These are phyloP conservation scores for Backusella tuberculispora DNA, from an alignment of 192 early-diverging fungal species.

Conservation along the genomic window DNA sequence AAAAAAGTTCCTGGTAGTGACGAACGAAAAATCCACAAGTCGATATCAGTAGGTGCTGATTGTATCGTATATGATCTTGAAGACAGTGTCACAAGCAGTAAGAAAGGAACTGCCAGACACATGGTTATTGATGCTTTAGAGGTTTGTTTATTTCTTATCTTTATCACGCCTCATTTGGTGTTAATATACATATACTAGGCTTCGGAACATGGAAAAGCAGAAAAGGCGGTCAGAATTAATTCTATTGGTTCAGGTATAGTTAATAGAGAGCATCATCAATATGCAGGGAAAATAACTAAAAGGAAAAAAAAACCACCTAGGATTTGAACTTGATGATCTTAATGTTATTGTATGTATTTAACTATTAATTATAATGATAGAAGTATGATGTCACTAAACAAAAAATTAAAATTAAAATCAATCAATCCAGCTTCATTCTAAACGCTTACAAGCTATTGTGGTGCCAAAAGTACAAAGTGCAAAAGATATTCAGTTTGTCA, in stretches of 20 bases:
- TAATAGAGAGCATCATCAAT: not conserved
- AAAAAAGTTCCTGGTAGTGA: constrained; percentile 80
- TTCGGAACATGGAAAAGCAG: constrained; percentile 67
- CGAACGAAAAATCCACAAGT: constrained; percentile 84
- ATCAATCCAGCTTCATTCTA: constrained; percentile 60
- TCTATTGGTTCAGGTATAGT: constrained; percentile 68
- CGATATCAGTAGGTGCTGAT: constrained; percentile 70
- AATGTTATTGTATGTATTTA: constrained; percentile 64
- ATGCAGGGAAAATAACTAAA: not conserved
- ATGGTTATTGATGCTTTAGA: constrained; percentile 73
- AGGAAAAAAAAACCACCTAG: constrained; percentile 25
- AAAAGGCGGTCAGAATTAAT: constrained; percentile 93
- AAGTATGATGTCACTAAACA: constrained; percentile 9
- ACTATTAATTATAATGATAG: constrained; percentile 5
- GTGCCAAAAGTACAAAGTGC: constrained; percentile 89
- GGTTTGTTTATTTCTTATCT: constrained; percentile 30
- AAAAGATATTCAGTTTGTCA: constrained; percentile 76
- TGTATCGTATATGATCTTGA: constrained; percentile 92
- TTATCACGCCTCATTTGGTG: constrained; percentile 12
- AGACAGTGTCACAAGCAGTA: constrained; percentile 83
- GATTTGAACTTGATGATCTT: constrained; percentile 79
- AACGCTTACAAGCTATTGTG: constrained; percentile 71
- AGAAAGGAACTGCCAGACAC: constrained; percentile 79
- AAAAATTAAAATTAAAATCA: not conserved
- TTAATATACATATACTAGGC: constrained; percentile 36